Conservation (phyloP, 202 grass and related monocot species). For the Bolboschoenoplectus hybrid region DNA sequence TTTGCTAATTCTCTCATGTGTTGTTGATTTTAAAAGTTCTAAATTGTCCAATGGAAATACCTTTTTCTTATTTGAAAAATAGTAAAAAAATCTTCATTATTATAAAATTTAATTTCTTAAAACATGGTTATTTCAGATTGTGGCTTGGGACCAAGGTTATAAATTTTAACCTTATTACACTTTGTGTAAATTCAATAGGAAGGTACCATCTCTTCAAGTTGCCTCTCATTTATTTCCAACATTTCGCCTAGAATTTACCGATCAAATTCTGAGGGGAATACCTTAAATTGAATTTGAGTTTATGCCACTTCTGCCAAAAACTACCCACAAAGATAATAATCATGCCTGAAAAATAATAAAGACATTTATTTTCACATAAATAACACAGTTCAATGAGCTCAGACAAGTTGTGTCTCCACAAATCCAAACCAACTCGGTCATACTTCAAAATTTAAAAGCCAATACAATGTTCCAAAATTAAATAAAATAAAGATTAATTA, state of each 20-base stretch:
- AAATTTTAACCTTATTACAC: neutral
- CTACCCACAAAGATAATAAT: no score
- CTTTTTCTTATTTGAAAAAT: neutral
- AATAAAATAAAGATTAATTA: constrained; percentile 9
- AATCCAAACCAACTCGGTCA: neutral
- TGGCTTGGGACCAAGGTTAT: neutral
- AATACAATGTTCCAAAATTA: constrained; percentile 4
- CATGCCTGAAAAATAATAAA: neutral
- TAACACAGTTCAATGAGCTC: neutral
- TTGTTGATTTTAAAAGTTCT: neutral
- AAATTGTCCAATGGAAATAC: neutral
- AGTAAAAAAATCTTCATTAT: no score
- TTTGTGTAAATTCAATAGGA: neutral
- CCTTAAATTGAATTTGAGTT: neutral
- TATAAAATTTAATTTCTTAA: neutral
- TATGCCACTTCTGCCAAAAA: no score
- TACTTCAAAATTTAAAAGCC: neutral
- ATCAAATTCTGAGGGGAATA: neutral
- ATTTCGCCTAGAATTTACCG: neutral
- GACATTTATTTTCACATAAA: neutral
- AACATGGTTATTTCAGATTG: neutral
- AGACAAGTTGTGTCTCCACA: neutral
- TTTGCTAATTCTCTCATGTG: neutral
- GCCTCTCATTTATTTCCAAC: neutral
- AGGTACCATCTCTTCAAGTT: neutral